Evolutionary conservation across 2,329 filamentous ascomycete species (phyloP).

Genomic region (Alternaria postmessia): DNA sequence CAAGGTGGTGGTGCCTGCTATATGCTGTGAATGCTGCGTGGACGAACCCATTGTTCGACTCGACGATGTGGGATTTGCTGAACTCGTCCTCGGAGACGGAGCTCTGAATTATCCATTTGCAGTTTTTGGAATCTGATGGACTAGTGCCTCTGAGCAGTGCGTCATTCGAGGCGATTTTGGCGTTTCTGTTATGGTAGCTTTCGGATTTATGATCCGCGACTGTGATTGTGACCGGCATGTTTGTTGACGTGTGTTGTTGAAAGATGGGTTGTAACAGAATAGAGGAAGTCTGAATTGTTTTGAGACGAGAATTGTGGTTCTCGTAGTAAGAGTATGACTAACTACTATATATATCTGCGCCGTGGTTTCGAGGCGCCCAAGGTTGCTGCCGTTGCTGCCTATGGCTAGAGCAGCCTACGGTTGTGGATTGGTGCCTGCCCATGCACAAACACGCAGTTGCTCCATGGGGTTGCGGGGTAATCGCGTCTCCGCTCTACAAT

Average conservation of each 20-base stretch:
- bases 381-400: not conserved
- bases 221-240: slow-evolving; percentile 22
- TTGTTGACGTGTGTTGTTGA: not conserved
- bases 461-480: not conserved
- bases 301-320: not conserved
- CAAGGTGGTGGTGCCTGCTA: slow-evolving; percentile 29
- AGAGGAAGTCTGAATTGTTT: not conserved
- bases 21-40: slow-evolving; percentile 26
- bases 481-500: not conserved
- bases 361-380: not conserved
- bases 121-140: not conserved
- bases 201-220: slow-evolving; percentile 12
- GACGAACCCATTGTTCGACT: slow-evolving; percentile 29
- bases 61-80: not conserved
- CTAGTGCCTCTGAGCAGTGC: not conserved
- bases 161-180: not conserved
- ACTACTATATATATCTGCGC: not conserved
- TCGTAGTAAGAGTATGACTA: not conserved
- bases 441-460: not conserved
- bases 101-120: slow-evolving; percentile 17
- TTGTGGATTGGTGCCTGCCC: slow-evolving; percentile 1
- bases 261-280: not conserved
- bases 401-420: not conserved
- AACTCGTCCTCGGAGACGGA: slow-evolving; percentile 14
- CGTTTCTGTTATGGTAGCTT: not conserved